Base-by-base conservation (phyloP, 2,329 filamentous ascomycete genomes). In the Lasiodiplodia theobromae region DNA sequence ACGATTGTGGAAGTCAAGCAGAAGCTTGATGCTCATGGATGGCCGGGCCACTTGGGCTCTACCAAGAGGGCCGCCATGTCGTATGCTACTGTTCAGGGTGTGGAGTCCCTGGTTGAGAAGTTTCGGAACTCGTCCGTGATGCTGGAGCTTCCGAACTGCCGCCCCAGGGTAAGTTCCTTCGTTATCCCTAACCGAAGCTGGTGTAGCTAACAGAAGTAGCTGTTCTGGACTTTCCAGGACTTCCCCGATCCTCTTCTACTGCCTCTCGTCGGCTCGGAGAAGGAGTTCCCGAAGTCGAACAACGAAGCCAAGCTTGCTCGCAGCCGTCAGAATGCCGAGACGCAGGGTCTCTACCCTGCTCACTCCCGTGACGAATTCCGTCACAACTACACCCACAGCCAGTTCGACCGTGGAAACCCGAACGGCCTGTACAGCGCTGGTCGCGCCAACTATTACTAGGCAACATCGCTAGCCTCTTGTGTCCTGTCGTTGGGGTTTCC, bases 61-160 rank as follows among this genome's bases (percentile, higher is more conserved):
- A 89, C 93, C 80, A 97, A 97, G 79, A 86, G 93, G 60, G 92
- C 93, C 0, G 93, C 97, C 78, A 89, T 98, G 54, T 97, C 94
- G 0, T 99, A 98, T 79, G 96, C 96, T n/a, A 97, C 94, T 14
- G 95, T 97, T 69, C 96, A 99, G 82, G 96, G 96, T 56, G 91
- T 91, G 71, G 94, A 97, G 76, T 95, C 93, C 71, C 85, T 98
- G 0, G 88, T 97, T 7, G 92, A 96, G 78, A 97, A 98, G 77
- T 99, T 99, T 76, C 90, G 96, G 44, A 99, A 99, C 82, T 97
- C 93, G 49, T 95, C 93, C 0, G 94, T 99, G 37, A 97, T 98
- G 93, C 85, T 95, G 0, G 94, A 98, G 80, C 87, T 89, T 12
- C 85, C 88, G 0, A 89, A 91, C 65, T 97, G 93, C 74, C 90